Percentiles rank a stretch among this genome's conserved stretches.
These are phyloP conservation scores for Mycena rosella DNA, from an alignment of 768 basidiomycete genomes.

Conservation along the genomic window DNA sequence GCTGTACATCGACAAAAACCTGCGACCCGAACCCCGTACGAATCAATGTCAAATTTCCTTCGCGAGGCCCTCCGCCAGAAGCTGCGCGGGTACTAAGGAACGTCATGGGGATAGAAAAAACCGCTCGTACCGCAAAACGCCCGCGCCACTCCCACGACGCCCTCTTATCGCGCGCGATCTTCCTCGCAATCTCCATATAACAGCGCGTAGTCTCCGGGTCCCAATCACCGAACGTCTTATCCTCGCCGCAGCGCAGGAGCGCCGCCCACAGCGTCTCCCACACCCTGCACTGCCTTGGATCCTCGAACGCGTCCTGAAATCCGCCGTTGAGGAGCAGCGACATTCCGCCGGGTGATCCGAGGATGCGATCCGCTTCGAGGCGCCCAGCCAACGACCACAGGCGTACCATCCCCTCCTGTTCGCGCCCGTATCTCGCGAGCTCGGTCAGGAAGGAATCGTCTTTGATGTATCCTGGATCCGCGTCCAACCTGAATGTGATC, in stretches of 20 bases:
- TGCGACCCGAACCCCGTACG: too few species aligned
- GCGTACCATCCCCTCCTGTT: constrained; percentile 26
- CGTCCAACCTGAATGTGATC: too few species aligned
- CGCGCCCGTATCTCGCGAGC: constrained; percentile 28
- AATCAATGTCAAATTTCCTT: too few species aligned
- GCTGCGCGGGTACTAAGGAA: too few species aligned
- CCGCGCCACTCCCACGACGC: constrained; percentile 20
- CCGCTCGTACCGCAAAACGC: constrained; percentile 27
- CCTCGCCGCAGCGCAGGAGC: constrained; percentile 10
- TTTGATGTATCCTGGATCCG: not conserved
- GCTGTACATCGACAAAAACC: too few species aligned
- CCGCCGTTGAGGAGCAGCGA: constrained; percentile 24
- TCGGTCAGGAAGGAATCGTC: not conserved
- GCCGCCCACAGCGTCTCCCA: constrained; percentile 37
- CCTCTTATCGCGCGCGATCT: constrained; percentile 3
- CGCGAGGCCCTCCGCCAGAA: too few species aligned
- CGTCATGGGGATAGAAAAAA: too few species aligned
- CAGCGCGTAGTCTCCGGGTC: constrained; percentile 8
- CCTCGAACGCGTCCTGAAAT: constrained; percentile 25
- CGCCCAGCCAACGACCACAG: constrained; percentile 32
- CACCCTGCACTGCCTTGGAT: constrained; percentile 20
- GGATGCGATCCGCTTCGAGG: constrained; percentile 23
- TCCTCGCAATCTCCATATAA: constrained; percentile 14
- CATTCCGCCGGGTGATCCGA: constrained; percentile 22
- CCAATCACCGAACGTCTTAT: constrained; percentile 21